Conservation (phyloP, 1,284 basidiomycete species). For the Cutaneotrichosporon spelunceum region DNA sequence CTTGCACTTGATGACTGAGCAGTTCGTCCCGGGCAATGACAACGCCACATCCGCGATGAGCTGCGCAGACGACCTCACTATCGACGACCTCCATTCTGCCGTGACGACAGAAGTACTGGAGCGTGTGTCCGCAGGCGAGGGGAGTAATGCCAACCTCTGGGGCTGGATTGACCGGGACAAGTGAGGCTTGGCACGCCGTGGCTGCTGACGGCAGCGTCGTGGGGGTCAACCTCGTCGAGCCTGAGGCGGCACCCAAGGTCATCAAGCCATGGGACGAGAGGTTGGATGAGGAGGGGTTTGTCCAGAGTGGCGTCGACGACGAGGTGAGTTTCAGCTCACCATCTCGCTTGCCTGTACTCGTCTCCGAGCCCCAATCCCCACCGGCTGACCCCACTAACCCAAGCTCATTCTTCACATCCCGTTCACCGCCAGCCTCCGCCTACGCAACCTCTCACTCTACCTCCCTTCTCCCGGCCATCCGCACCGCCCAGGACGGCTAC, state of each 20-base stretch:
- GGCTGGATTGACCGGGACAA: slow-evolving; percentile 48
- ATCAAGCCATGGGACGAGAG: slow-evolving; percentile 53
- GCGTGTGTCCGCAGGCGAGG: slow-evolving; percentile 47
- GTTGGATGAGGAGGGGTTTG: slow-evolving; percentile 41
- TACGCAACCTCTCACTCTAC: slow-evolving; percentile 46
- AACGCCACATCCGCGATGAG: slow-evolving; percentile 41
- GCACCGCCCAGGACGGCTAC: slow-evolving; percentile 41
- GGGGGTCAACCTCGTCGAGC: slow-evolving; percentile 45
- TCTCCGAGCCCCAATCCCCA: too few species aligned
- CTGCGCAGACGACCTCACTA: slow-evolving; percentile 51
- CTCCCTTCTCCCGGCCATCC: slow-evolving; percentile 46
- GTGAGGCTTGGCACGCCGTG: slow-evolving; percentile 26
- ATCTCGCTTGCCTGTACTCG: too few species aligned
- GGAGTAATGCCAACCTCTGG: slow-evolving; percentile 50
- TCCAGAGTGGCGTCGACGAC: slow-evolving; percentile 52
- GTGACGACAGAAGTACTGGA: slow-evolving; percentile 46
- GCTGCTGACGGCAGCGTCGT: slow-evolving; percentile 38
- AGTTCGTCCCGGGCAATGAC: too few species aligned
- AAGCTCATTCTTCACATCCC: slow-evolving; percentile 51
- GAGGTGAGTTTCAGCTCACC: slow-evolving; percentile 36
- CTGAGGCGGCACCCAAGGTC: slow-evolving; percentile 40
- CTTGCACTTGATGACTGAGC: not conserved
- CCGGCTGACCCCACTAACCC: slow-evolving; percentile 13
- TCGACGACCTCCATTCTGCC: slow-evolving; percentile 42
- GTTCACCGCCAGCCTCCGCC: slow-evolving; percentile 47